phyloP scores from a whole-genome alignment of 176 grass and related monocot genomes.

The Oryza rufipogon region DNA sequence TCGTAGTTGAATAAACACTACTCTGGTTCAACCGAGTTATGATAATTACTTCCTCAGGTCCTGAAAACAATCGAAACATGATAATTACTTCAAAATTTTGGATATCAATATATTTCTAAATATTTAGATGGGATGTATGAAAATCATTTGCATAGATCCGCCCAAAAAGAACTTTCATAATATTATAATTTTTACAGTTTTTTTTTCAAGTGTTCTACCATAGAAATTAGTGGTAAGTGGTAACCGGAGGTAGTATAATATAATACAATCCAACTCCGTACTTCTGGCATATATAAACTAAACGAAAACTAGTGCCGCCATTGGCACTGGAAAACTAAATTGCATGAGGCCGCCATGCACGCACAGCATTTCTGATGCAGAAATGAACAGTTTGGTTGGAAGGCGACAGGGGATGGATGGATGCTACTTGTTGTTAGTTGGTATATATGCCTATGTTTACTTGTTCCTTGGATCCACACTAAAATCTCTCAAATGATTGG shows the following conservation, averaged over 20 bases:
- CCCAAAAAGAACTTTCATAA: no score
- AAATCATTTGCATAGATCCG: no score
- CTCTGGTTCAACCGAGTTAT: no score
- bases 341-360: background rate
- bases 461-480: constrained; percentile 52
- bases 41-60: no score
- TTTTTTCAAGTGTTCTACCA: no score
- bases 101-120: no score
- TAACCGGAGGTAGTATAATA: background rate
- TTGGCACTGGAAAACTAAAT: constrained; percentile 2
- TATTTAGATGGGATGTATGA: no score
- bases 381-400: constrained; percentile 57
- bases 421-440: constrained; percentile 51
- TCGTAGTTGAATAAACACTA: no score
- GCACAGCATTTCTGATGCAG: constrained; percentile 30
- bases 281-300: background rate
- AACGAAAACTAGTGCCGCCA: constrained; percentile 4
- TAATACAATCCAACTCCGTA: background rate
- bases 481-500: constrained; percentile 55
- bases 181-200: no score
- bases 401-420: constrained; percentile 35
- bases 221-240: no score
- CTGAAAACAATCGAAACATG: no score
- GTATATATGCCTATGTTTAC: constrained; percentile 32
- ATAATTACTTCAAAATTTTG: no score